phyloP scores from a whole-genome alignment of 2,329 filamentous ascomycete species.

The Fusarium sterilihyphosum region DNA sequence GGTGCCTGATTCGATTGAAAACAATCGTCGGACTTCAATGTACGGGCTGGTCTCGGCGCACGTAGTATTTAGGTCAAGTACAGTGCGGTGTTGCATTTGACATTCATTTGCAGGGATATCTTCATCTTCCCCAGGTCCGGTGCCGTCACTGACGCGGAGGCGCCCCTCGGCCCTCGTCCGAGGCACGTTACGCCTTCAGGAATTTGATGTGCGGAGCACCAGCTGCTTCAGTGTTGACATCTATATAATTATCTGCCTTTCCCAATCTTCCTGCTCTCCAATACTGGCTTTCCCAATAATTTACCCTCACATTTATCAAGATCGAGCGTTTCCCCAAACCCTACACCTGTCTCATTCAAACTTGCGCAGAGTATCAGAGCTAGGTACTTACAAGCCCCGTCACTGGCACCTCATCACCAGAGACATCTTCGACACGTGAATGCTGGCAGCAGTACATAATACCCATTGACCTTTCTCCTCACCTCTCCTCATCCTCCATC shows the following conservation, averaged over 20 bases:
- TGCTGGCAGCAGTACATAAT: conserved; percentile 15
- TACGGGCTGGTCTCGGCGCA: conserved; percentile 22
- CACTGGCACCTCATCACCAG: conserved; percentile 22
- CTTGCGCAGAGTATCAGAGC: conserved; percentile 7
- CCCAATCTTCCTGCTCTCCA: neutral
- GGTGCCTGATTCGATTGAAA: neutral
- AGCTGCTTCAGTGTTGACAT: conserved; percentile 15
- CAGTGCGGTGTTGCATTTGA: conserved; percentile 17
- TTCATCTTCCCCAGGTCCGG: conserved; percentile 41
- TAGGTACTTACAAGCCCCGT: conserved; percentile 2
- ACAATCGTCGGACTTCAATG: conserved; percentile 10
- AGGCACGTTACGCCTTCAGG: conserved; percentile 31
- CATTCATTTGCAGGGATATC: conserved; percentile 11
- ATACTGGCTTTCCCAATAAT: neutral
- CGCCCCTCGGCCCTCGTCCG: conserved; percentile 38
- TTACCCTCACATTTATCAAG: neutral
- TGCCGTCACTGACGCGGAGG: conserved; percentile 27
- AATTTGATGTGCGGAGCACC: conserved; percentile 34
- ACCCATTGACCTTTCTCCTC: conserved; percentile 1
- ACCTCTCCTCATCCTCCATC: conserved; percentile 2
- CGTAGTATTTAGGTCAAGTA: neutral
- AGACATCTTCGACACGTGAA: conserved; percentile 48
- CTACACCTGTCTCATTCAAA: neutral
- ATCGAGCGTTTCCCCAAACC: neutral
- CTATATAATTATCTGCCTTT: conserved; percentile 27